A percentile compares a stretch with the other conserved stretches of the same genome.
Conservation (phyloP, 352 stramenopile species). For the Aphanomyces astaci region DNA sequence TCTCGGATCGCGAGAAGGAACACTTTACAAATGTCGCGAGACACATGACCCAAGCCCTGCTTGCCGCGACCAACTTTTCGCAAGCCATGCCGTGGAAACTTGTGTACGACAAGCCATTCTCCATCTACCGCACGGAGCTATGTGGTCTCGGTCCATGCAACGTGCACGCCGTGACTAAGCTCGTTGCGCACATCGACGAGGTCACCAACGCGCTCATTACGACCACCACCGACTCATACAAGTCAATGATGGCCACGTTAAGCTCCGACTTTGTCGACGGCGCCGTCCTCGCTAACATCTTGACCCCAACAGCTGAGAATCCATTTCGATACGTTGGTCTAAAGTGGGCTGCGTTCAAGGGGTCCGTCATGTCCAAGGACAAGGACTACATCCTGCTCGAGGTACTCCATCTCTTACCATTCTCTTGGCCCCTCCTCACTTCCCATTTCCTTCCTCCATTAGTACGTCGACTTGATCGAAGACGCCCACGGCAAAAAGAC, state of each 20-base stretch:
- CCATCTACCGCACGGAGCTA: slow-evolving; percentile 61
- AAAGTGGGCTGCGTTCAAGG: slow-evolving; percentile 84
- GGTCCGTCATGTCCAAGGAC: slow-evolving; percentile 70
- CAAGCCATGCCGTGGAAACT: slow-evolving; percentile 61
- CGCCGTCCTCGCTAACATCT: slow-evolving; percentile 72
- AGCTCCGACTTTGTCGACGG: slow-evolving; percentile 80
- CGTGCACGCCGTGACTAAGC: slow-evolving; percentile 79
- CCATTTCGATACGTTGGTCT: slow-evolving; percentile 72
- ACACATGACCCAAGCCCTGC: slow-evolving; percentile 69
- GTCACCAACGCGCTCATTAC: slow-evolving; percentile 78
- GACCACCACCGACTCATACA: slow-evolving; percentile 65
- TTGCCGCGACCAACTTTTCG: slow-evolving; percentile 66
- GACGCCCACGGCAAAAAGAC: slow-evolving; percentile 77
- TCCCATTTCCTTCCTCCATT: neutral
- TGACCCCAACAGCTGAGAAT: slow-evolving; percentile 51
- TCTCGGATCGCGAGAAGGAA: slow-evolving; percentile 36
- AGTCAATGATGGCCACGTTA: slow-evolving; percentile 78
- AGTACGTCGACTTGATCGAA: slow-evolving; percentile 84
- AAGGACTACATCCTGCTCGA: slow-evolving; percentile 77
- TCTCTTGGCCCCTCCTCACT: neutral
- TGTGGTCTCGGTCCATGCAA: slow-evolving; percentile 63
- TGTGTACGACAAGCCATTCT: slow-evolving; percentile 42
- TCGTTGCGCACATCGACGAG: slow-evolving; percentile 70
- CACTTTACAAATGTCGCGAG: slow-evolving; percentile 65
- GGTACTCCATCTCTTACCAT: neutral